Evolutionary conservation across 768 basidiomycete genomes (phyloP), one percentile per base, ranked within the genome.

Genomic region (Boletus tomentosulus): DNA sequence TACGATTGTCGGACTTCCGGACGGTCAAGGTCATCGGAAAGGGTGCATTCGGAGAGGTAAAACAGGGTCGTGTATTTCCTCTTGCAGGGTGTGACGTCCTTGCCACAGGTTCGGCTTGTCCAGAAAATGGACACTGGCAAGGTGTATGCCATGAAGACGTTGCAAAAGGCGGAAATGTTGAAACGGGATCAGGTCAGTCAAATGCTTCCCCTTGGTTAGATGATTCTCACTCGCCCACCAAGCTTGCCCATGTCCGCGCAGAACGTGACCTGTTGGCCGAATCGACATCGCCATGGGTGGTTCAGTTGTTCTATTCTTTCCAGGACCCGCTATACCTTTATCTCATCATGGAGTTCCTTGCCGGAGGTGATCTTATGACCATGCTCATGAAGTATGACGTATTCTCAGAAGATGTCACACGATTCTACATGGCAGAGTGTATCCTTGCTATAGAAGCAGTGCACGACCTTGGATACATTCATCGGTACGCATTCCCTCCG

Each of bases 311-410:
- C 78, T 98, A 97, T 72, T 97, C 95, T 35, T 98, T 98, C 80
- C 96, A 99, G 71, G 97, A 98, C 70, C 84, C 90, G 1, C 76
- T 92, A 49, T 98, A 96, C 67, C 84, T 99, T 27, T 99, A 98
- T 74, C 83, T 99, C 56, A 90, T 99, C 76, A 99, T 99, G 96
- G 87, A 89, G 72, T 89, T 87, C 72, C 77, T 85, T 42, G 83
- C 84, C 35, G 96, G 96, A 43, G 96, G 96, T n/a, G 96, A 99
- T 69, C 77, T 99, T 58, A 98, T 99, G 96, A 98, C 97, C 12
- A 99, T 98, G 96, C 77, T 99, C 62, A 99, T 99, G 87, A 98
- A 98, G 73, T 98, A 99, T 72, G 96, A 98, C 70, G 89, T 96
- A 8, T 98, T 98, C 75, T 92, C 92, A 7, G 97, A 98, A 71